Percentiles rank a stretch among this genome's conserved stretches.
Evolutionary conservation across 73 alveolate species (phyloP).

Genomic region (Stentor coeruleus): DNA sequence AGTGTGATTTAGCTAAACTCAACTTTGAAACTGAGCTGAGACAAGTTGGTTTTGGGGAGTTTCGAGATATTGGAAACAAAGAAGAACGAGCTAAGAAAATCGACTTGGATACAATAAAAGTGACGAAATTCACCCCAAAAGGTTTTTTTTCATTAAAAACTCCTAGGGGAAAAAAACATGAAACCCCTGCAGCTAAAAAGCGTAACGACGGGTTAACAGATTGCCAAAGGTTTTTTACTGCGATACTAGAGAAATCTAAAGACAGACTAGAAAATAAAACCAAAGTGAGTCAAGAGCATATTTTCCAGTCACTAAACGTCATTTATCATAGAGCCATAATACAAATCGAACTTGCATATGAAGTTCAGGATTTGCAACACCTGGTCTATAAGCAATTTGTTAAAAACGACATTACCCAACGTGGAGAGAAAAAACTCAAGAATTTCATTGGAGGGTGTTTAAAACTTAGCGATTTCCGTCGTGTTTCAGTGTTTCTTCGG

Average conservation of each 20-base stretch:
- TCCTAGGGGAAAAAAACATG: background rate
- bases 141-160: background rate
- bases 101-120: background rate
- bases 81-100: too few species aligned
- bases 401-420: background rate
- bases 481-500: background rate
- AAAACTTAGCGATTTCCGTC: background rate
- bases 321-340: background rate
- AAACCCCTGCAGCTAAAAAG: background rate
- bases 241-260: background rate
- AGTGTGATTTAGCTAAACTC: background rate
- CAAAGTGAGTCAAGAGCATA: background rate
- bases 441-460: background rate
- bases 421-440: background rate
- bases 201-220: background rate
- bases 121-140: background rate
- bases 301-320: background rate
- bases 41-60: too few species aligned
- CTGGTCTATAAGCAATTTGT: background rate
- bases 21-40: background rate
- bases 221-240: too few species aligned
- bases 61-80: too few species aligned
- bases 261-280: background rate
- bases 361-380: background rate
- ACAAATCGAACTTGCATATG: background rate